Evolutionary conservation across 768 basidiomycete genomes (phyloP).

Genomic region (Daedalea quercina): DNA sequence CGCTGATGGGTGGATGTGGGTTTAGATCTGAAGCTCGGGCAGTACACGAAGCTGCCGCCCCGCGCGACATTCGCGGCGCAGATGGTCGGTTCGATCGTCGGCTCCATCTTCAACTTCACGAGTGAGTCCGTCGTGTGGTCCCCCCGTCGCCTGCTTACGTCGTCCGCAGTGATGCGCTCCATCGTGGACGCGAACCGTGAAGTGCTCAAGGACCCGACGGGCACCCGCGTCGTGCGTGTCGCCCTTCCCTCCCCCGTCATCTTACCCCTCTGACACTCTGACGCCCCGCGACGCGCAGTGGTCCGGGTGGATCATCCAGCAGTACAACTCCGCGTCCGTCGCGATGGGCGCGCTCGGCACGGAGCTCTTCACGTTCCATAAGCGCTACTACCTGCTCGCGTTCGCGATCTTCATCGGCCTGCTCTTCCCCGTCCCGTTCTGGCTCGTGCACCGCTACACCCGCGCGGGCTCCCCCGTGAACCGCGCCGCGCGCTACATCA

Average conservation of each 20-base stretch:
- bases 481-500: constrained; percentile 33
- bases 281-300: constrained; percentile 41
- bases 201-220: constrained; percentile 39
- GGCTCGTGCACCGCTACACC: constrained; percentile 34
- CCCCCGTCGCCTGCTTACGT: not conserved
- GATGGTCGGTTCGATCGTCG: constrained; percentile 43
- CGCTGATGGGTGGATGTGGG: too few species aligned
- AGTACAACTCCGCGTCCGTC: constrained; percentile 46
- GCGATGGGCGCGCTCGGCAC: constrained; percentile 49
- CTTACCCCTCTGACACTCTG: too few species aligned
- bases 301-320: constrained; percentile 49
- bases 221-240: constrained; percentile 37
- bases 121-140: constrained; percentile 22
- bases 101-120: constrained; percentile 46
- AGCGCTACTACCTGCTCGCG: constrained; percentile 40
- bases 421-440: constrained; percentile 43
- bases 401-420: constrained; percentile 47
- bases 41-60: constrained; percentile 49
- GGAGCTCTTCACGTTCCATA: constrained; percentile 44
- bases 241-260: too few species aligned
- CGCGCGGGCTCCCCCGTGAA: constrained; percentile 27
- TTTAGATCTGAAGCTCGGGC: constrained; percentile 43
- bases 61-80: constrained; percentile 41
- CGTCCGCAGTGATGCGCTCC: constrained; percentile 37
- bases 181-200: constrained; percentile 41